Percentiles rank a stretch among this genome's conserved stretches.
Evolutionary conservation across 352 stramenopile species (phyloP).

Genomic region (Paralagenidium karlingii): DNA sequence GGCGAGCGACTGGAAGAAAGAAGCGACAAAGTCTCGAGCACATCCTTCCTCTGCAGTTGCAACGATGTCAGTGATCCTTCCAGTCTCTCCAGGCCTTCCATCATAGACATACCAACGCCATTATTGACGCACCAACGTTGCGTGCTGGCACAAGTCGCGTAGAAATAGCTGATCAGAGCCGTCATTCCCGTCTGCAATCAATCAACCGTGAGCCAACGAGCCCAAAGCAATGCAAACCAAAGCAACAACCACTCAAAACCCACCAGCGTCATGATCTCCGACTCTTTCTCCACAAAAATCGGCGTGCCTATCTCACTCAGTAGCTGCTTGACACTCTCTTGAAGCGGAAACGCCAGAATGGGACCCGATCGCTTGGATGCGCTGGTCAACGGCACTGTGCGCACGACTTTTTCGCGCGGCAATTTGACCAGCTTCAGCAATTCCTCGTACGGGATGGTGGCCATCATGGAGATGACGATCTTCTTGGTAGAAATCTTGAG

Average conservation of each 20-base stretch:
- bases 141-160: slow-evolving; percentile 68
- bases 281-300: slow-evolving; percentile 64
- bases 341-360: slow-evolving; percentile 68
- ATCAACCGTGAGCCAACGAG: background rate
- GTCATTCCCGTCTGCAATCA: slow-evolving; percentile 57
- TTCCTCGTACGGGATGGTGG: slow-evolving; percentile 79
- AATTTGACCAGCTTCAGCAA: slow-evolving; percentile 55
- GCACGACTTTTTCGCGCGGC: slow-evolving; percentile 59
- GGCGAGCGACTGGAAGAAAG: slow-evolving; percentile 74
- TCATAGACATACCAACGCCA: slow-evolving; percentile 49
- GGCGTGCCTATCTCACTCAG: slow-evolving; percentile 70
- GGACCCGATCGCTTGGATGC: slow-evolving; percentile 62
- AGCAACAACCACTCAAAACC: background rate
- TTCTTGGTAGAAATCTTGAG: slow-evolving; percentile 50
- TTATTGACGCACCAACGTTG: slow-evolving; percentile 82
- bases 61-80: slow-evolving; percentile 65
- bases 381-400: slow-evolving; percentile 60
- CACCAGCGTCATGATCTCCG: slow-evolving; percentile 74
- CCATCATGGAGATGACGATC: slow-evolving; percentile 79
- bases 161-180: slow-evolving; percentile 78
- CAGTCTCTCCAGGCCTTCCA: slow-evolving; percentile 16
- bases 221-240: background rate
- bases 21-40: slow-evolving; percentile 68
- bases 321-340: slow-evolving; percentile 49
- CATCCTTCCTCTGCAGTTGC: slow-evolving; percentile 50